Percentiles rank a stretch among this genome's conserved stretches.
phyloP scores from a whole-genome alignment of 371 early-diverging fungal species.

The Mucor velutinosus region DNA sequence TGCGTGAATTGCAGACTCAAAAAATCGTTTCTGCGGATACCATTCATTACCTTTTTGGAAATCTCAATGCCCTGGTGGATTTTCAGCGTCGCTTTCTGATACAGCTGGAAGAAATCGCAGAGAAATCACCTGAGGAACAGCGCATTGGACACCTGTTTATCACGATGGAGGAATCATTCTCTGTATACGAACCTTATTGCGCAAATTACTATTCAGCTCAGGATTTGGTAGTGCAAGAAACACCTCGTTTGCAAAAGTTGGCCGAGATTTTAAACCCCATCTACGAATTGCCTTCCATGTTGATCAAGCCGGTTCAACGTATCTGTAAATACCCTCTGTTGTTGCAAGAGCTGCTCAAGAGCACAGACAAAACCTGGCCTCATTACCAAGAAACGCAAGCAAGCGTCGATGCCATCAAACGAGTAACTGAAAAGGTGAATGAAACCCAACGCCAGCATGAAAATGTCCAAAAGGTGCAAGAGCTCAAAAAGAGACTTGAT shows the following conservation, averaged over 20 bases:
- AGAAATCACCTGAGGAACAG: slow-evolving; percentile 77
- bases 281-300: slow-evolving; percentile 84
- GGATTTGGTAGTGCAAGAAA: slow-evolving; percentile 52
- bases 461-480: slow-evolving; percentile 74
- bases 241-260: slow-evolving; percentile 54
- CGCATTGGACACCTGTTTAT: slow-evolving; percentile 85
- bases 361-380: slow-evolving; percentile 66
- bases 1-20: slow-evolving; percentile 56
- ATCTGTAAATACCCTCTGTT: slow-evolving; percentile 96
- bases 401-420: slow-evolving; percentile 81
- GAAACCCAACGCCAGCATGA: slow-evolving; percentile 90
- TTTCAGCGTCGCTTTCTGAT: slow-evolving; percentile 96
- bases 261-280: slow-evolving; percentile 78
- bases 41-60: slow-evolving; percentile 84
- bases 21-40: slow-evolving; percentile 74
- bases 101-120: slow-evolving; percentile 83
- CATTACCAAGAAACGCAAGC: slow-evolving; percentile 73
- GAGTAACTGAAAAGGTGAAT: slow-evolving; percentile 89
- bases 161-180: slow-evolving; percentile 81
- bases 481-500: slow-evolving; percentile 74
- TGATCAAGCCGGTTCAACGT: slow-evolving; percentile 97
- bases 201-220: slow-evolving; percentile 86
- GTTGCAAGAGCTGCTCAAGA: slow-evolving; percentile 81
- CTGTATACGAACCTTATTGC: slow-evolving; percentile 93
- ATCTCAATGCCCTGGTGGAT: slow-evolving; percentile 89